phyloP scores from a whole-genome alignment of 768 basidiomycete genomes.

The Baorangia bicolor region DNA sequence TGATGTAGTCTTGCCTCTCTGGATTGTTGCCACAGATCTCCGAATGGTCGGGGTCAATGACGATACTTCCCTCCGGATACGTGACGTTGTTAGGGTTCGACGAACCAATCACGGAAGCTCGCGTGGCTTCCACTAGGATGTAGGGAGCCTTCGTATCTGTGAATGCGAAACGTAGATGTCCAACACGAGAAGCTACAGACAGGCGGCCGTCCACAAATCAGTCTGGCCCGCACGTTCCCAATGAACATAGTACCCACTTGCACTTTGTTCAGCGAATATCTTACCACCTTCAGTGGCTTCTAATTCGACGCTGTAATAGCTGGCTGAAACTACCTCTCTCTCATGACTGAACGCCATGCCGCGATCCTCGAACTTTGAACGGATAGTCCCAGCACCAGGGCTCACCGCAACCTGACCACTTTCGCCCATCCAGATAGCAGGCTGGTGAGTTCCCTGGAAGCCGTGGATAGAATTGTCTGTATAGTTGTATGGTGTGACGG shows the following conservation, averaged over 20 bases:
- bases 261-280: conserved; percentile 57
- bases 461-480: conserved; percentile 63
- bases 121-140: conserved; percentile 64
- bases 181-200: conserved; percentile 65
- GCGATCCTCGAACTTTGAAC: conserved; percentile 55
- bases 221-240: neutral
- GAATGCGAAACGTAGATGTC: conserved; percentile 73
- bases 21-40: conserved; percentile 65
- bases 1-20: conserved; percentile 71
- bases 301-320: conserved; percentile 58
- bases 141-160: conserved; percentile 46
- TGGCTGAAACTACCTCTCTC: conserved; percentile 51
- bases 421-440: conserved; percentile 90
- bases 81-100: conserved; percentile 47
- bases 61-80: conserved; percentile 52
- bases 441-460: conserved; percentile 78
- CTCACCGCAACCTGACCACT: conserved; percentile 61
- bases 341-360: conserved; percentile 53
- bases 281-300: conserved; percentile 51
- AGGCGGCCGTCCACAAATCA: neutral
- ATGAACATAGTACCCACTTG: conserved; percentile 44
- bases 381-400: conserved; percentile 54
- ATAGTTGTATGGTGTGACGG: conserved; percentile 68
- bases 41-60: conserved; percentile 39
- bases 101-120: conserved; percentile 59